Conservation (phyloP, 352 stramenopile genomes). For the Phytophthora lateralis region DNA sequence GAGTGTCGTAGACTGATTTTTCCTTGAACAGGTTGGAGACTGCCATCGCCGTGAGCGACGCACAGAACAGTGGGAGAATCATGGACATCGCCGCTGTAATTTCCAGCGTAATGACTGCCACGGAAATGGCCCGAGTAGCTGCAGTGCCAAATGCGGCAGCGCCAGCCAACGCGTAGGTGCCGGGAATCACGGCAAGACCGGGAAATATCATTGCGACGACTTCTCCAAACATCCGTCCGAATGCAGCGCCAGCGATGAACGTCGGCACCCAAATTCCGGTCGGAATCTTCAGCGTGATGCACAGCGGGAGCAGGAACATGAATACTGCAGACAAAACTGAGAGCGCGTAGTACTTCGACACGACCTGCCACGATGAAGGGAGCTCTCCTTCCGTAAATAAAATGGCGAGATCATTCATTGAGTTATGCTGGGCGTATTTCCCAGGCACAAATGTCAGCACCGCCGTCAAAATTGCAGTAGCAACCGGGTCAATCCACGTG, state of each 20-base stretch:
- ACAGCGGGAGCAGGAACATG: constrained; percentile 73
- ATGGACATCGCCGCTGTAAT: constrained; percentile 84
- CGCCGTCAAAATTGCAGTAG: constrained; percentile 66
- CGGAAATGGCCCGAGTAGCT: constrained; percentile 79
- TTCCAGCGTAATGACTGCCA: constrained; percentile 88
- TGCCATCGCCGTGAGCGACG: constrained; percentile 69
- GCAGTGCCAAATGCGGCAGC: constrained; percentile 73
- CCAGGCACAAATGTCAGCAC: constrained; percentile 78
- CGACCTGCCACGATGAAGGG: constrained; percentile 42
- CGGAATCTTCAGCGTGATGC: constrained; percentile 81
- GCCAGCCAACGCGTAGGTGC: constrained; percentile 79
- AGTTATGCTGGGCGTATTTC: constrained; percentile 57
- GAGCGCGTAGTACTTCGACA: constrained; percentile 80
- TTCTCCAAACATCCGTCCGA: constrained; percentile 84
- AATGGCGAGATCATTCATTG: constrained; percentile 62
- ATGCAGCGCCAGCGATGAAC: constrained; percentile 83
- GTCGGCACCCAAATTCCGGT: constrained; percentile 86
- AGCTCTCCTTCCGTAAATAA: constrained; percentile 66
- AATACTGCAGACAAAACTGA: constrained; percentile 53
- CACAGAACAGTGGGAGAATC: constrained; percentile 84
- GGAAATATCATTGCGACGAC: constrained; percentile 41
- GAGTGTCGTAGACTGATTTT: constrained; percentile 86
- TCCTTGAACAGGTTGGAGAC: constrained; percentile 67
- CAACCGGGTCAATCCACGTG: constrained; percentile 68
- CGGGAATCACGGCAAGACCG: constrained; percentile 40